These are phyloP conservation scores for Lachnellula cervina DNA, from an alignment of 2,329 filamentous ascomycete genomes.

Conservation along the genomic window DNA sequence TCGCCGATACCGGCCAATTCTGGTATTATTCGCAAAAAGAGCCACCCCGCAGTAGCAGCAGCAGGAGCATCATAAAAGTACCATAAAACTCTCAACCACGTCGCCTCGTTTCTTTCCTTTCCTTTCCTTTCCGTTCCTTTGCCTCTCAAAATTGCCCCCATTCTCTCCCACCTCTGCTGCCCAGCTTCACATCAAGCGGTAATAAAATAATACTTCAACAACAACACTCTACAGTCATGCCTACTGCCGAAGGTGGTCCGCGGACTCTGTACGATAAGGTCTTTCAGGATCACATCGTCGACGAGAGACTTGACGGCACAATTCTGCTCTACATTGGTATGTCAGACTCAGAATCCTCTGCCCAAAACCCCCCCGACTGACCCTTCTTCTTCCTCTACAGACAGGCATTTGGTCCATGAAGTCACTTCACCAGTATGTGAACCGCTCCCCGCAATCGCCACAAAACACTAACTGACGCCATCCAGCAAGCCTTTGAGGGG, in stretches of 20 bases:
- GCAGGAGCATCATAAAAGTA: no score
- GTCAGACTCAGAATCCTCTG: slow-evolving; percentile 26
- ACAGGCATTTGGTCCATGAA: slow-evolving; percentile 95
- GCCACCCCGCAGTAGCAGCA: no score
- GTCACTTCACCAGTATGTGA: slow-evolving; percentile 84
- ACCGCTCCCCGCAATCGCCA: background rate
- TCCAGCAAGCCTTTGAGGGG: slow-evolving; percentile 92
- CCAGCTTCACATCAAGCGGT: background rate
- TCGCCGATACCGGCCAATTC: no score
- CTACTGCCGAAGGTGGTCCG: slow-evolving; percentile 64
- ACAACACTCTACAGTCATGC: slow-evolving; percentile 50
- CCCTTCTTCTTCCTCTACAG: slow-evolving; percentile 40
- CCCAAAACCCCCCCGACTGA: slow-evolving; percentile 13
- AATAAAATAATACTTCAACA: background rate
- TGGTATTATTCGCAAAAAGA: no score
- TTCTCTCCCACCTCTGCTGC: background rate
- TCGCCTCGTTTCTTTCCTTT: no score
- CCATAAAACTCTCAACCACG: no score
- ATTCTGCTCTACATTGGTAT: slow-evolving; percentile 87
- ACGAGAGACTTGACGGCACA: slow-evolving; percentile 91
- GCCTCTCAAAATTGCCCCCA: no score
- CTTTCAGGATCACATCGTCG: slow-evolving; percentile 87
- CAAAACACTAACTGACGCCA: slow-evolving; percentile 21
- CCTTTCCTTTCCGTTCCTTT: no score
- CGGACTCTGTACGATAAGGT: slow-evolving; percentile 98